These are phyloP conservation scores for Lasiosphaeriaceae sp. DNA, from an alignment of 495 filamentous ascomycete species.

Conservation along the genomic window DNA sequence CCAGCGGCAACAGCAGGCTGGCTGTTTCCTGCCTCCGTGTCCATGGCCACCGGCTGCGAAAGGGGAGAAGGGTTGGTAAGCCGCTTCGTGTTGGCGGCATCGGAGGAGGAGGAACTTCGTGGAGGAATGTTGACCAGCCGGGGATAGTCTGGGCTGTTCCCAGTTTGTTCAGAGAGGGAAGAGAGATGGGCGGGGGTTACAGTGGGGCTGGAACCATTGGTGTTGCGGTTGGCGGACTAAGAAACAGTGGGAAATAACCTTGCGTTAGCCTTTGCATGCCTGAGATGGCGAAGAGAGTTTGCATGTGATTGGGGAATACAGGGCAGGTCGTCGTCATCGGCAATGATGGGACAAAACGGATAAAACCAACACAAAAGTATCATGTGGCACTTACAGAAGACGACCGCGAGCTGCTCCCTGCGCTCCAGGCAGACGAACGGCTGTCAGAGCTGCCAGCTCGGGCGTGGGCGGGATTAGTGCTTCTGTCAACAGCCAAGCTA, in stretches of 20 bases:
- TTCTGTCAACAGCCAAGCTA: conserved; percentile 15
- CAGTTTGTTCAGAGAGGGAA: conserved; percentile 34
- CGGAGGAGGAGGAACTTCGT: conserved; percentile 66
- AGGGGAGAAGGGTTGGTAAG: conserved; percentile 77
- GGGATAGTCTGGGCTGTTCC: conserved; percentile 47
- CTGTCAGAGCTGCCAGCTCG: conserved; percentile 43
- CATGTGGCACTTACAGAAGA: conserved; percentile 50
- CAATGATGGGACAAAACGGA: not conserved
- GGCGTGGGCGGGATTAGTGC: conserved; percentile 22
- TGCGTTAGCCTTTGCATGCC: conserved; percentile 28
- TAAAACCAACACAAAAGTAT: not conserved
- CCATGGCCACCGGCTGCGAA: conserved; percentile 73
- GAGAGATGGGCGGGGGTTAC: conserved; percentile 45
- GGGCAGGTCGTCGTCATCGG: conserved; percentile 1
- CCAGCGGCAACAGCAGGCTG: conserved; percentile 28
- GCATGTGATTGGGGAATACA: conserved; percentile 40
- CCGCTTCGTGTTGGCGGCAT: conserved; percentile 58
- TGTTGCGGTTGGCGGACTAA: conserved; percentile 48
- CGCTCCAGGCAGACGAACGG: conserved; percentile 37
- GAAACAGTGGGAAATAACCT: conserved; percentile 19
- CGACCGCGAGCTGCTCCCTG: conserved; percentile 36
- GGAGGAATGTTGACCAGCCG: conserved; percentile 62
- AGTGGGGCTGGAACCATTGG: conserved; percentile 40
- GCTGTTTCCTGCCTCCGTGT: conserved; percentile 31
- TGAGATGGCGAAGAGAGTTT: conserved; percentile 8